Conservation (phyloP, 768 basidiomycete genomes). For the Phaeotremella fagi region DNA sequence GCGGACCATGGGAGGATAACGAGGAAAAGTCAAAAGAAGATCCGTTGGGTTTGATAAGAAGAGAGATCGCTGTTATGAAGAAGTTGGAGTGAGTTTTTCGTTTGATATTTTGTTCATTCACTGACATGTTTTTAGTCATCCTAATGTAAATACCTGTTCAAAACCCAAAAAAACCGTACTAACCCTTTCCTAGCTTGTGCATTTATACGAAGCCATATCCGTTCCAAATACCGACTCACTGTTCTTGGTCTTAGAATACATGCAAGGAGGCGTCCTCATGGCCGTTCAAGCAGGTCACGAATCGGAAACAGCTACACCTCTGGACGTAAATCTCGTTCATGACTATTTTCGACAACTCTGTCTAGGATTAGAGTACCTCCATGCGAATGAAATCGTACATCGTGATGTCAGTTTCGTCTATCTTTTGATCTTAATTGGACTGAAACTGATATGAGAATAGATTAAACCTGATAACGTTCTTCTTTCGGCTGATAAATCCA, state of each 20-base stretch:
- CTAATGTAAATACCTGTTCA: constrained; percentile 32
- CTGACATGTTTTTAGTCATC: constrained; percentile 41
- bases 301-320: constrained; percentile 20
- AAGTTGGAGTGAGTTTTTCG: constrained; percentile 47
- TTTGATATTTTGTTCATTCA: background rate
- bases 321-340: constrained; percentile 24
- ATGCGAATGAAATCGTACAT: constrained; percentile 47
- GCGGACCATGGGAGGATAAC: constrained; percentile 19
- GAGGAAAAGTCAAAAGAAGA: constrained; percentile 26
- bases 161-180: background rate
- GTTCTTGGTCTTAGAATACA: constrained; percentile 49
- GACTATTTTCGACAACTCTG: constrained; percentile 47
- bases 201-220: constrained; percentile 49
- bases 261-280: constrained; percentile 47
- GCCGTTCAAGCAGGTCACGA: constrained; percentile 28
- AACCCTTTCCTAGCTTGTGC: constrained; percentile 38
- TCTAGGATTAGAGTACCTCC: constrained; percentile 48
- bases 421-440: background rate
- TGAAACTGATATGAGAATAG: constrained; percentile 11
- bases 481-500: constrained; percentile 34
- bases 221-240: constrained; percentile 46
- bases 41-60: constrained; percentile 43
- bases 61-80: constrained; percentile 50
- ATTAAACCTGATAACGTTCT: constrained; percentile 50
- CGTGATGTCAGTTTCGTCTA: constrained; percentile 42